phyloP scores from a whole-genome alignment of 495 filamentous ascomycete species.

The Oidiodendron maius region DNA sequence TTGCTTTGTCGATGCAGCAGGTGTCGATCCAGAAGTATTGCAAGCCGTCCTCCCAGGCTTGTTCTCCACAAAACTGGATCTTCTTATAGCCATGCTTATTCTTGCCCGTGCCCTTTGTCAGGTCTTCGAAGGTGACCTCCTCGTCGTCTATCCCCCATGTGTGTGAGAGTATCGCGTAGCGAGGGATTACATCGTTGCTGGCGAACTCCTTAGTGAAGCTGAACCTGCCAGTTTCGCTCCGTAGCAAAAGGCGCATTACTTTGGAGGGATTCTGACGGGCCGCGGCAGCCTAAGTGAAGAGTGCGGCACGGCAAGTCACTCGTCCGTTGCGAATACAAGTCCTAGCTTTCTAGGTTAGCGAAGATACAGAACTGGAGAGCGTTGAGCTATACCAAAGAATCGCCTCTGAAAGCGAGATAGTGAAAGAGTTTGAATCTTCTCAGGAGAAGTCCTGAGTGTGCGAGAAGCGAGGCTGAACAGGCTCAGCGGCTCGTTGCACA shows the following conservation, averaged over 20 bases:
- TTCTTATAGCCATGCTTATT: no score
- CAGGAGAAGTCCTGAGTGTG: not conserved
- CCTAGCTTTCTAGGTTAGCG: not conserved
- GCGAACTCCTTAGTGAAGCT: constrained; percentile 8
- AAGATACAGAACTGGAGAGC: not conserved
- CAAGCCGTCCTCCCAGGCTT: no score
- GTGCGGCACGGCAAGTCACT: not conserved
- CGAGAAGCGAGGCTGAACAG: no score
- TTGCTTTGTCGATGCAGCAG: no score
- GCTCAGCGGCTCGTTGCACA: no score
- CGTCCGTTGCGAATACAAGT: not conserved
- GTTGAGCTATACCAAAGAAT: not conserved
- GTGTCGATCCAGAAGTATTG: no score
- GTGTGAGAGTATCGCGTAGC: constrained; percentile 21
- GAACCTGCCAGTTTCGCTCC: constrained; percentile 7
- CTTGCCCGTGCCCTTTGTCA: constrained; percentile 2
- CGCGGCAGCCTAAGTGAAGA: not conserved
- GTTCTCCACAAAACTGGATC: no score
- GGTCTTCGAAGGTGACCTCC: constrained; percentile 23
- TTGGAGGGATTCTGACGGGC: not conserved
- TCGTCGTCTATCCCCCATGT: constrained; percentile 18
- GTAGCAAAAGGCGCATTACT: constrained; percentile 10
- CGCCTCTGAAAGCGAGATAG: not conserved
- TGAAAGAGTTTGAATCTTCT: not conserved
- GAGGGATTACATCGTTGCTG: constrained; percentile 11